phyloP scores from a whole-genome alignment of 1,139 yeast genomes.

The Kodamaea arcana region DNA sequence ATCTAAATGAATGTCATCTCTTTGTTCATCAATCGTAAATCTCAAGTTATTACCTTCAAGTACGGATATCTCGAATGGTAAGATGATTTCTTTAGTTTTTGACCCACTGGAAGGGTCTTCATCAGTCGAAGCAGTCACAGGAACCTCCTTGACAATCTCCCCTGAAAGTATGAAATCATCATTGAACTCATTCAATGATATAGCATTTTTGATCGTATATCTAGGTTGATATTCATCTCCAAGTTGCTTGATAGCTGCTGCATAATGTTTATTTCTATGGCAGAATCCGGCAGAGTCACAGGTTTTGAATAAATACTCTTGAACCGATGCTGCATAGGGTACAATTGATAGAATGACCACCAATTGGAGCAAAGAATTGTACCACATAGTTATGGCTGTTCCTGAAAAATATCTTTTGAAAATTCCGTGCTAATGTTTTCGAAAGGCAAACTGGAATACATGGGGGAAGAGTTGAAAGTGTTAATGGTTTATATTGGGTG shows the following conservation, averaged over 20 bases:
- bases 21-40: slow-evolving; percentile 59
- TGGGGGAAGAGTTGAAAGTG: too few species aligned
- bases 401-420: background rate
- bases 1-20: slow-evolving; percentile 9
- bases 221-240: slow-evolving; percentile 34
- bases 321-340: slow-evolving; percentile 41
- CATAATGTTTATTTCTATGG: slow-evolving; percentile 71
- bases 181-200: slow-evolving; percentile 13
- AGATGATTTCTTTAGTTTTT: slow-evolving; percentile 20
- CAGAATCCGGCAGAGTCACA: slow-evolving; percentile 88
- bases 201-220: slow-evolving; percentile 50
- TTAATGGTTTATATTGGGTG: too few species aligned
- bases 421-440: background rate
- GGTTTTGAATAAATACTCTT: slow-evolving; percentile 68
- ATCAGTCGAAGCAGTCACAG: too few species aligned
- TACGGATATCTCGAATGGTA: slow-evolving; percentile 57
- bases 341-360: background rate
- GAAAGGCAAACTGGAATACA: too few species aligned
- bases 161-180: slow-evolving; percentile 35
- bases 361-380: slow-evolving; percentile 1
- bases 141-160: slow-evolving; percentile 39
- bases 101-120: slow-evolving; percentile 10
- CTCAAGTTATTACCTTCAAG: slow-evolving; percentile 55
- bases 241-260: slow-evolving; percentile 37
- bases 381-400: too few species aligned